A percentile compares a stretch with the other conserved stretches of the same genome.
Conservation (phyloP, 2,329 filamentous ascomycete genomes). For the Penicillium frequentans region DNA sequence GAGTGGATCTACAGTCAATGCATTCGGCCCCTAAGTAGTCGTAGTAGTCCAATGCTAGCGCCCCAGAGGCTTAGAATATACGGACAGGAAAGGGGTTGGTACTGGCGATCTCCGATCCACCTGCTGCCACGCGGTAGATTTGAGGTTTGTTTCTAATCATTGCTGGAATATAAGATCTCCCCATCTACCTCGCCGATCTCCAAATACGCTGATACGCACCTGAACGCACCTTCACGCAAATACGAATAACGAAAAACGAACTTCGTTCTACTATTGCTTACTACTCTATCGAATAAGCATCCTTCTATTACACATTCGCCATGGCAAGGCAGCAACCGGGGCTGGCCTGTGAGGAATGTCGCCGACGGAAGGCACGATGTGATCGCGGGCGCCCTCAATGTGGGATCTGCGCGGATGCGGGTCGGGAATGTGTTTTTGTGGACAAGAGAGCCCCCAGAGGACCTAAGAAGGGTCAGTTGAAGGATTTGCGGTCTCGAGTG, state of each 20-base stretch:
- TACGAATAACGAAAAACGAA: not conserved
- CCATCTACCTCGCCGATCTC: not conserved
- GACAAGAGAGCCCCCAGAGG: constrained; percentile 1
- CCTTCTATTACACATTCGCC: not conserved
- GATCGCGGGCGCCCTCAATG: constrained; percentile 6
- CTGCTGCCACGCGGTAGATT: not conserved
- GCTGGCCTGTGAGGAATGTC: constrained; percentile 7
- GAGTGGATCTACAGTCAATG: not conserved
- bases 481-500: constrained; percentile 1
- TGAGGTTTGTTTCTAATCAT: not conserved
- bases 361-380: constrained; percentile 5
- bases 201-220: not conserved
- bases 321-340: constrained; percentile 4
- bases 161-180: not conserved
- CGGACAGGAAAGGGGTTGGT: not conserved
- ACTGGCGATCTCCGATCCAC: not conserved
- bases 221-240: not conserved
- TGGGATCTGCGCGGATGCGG: constrained; percentile 2
- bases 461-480: constrained; percentile 5
- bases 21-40: not conserved
- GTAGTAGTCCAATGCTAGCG: not conserved
- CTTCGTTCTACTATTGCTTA: not conserved
- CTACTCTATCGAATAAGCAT: not conserved
- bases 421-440: constrained; percentile 3
- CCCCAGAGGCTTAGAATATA: not conserved